Evolutionary conservation across 2,329 filamentous ascomycete genomes (phyloP).

Genomic region (Cladosporium sp.): DNA sequence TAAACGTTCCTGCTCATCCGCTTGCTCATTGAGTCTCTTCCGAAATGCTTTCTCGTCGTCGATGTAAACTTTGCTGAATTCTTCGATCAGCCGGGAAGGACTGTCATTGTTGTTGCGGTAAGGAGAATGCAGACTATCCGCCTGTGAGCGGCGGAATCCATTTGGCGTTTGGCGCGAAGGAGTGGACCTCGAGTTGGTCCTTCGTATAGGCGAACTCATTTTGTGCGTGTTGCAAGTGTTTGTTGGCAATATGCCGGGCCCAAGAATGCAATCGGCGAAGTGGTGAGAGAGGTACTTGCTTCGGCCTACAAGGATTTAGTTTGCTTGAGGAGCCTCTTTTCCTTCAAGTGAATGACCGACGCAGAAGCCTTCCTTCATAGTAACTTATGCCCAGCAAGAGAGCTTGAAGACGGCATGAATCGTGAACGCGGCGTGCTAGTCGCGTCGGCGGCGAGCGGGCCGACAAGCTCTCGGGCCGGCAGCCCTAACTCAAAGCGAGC

Average conservation of each 20-base stretch:
- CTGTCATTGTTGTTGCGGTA: constrained; percentile 11
- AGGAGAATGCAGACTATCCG: neutral
- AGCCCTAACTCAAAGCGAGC: neutral
- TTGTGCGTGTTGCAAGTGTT: neutral
- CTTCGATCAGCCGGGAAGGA: constrained; percentile 30
- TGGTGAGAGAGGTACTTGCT: neutral
- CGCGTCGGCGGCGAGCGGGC: neutral
- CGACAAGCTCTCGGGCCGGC: neutral
- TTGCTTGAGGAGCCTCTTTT: too few species aligned
- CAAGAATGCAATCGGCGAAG: neutral
- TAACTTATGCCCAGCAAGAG: neutral
- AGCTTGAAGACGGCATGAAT: neutral
- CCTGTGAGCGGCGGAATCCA: constrained; percentile 8
- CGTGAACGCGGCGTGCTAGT: neutral
- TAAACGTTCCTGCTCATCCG: constrained; percentile 58
- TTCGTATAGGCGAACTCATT: constrained; percentile 11
- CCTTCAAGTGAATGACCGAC: neutral
- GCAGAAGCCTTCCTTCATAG: neutral
- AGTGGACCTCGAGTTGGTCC: constrained; percentile 10
- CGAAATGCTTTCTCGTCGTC: constrained; percentile 46
- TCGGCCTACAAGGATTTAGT: too few species aligned
- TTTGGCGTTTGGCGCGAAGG: constrained; percentile 10
- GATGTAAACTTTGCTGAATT: constrained; percentile 41
- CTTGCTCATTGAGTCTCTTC: constrained; percentile 58
- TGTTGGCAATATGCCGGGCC: too few species aligned